Base-by-base conservation (phyloP, 2,329 filamentous ascomycete species). In the Pleoardoris graminearum region DNA sequence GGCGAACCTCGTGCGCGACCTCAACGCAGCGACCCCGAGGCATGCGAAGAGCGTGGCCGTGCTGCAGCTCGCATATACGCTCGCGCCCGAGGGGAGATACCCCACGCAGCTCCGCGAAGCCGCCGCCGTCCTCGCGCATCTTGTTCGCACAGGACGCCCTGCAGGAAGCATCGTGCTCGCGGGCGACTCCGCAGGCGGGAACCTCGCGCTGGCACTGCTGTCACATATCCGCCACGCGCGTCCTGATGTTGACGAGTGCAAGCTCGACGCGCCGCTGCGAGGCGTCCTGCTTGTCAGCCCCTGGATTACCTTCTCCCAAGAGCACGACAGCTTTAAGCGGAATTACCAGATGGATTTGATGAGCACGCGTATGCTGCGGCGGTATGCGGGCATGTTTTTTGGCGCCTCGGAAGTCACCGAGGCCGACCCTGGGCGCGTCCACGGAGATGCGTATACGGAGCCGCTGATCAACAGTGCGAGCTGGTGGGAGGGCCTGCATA, bases 221-320 rank as follows among this genome's bases (percentile, higher is more conserved):
- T 79, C 77, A 0, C 80, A 83, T 61, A 66, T 83, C 36, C 68
- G 78, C 0, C 84, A 87, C 61, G 82, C 84, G 0, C 83, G 85
- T 54, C 76, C 81, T 0, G 73, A 79, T 1, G 76, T 84, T 36
- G 66, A 75, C 0, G 66, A 71, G 0, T 51, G 85, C 17, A 49
- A 65, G 0, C 64, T 83, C 6, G 61, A 68, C 0, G 65, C 64
- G 3, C 77, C 76, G 7, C 69, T 86, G 14, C 76, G 76, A 2
- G 82, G 77, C 3, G 76, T 78, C 0, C 62, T 85, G 7, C 72
- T 85, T 6, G 78, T 87, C 50, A 80, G 78, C 0, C 84, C 85
- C 0, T 87, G 85, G 84, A n/a, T n/a, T n/a, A n/a, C n/a, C n/a
- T n/a, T n/a, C n/a, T n/a, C n/a, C n/a, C n/a, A n/a, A n/a, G n/a